These are phyloP conservation scores for Tolypocladium pustulatum DNA, from an alignment of 2,329 filamentous ascomycete species.

Conservation along the genomic window DNA sequence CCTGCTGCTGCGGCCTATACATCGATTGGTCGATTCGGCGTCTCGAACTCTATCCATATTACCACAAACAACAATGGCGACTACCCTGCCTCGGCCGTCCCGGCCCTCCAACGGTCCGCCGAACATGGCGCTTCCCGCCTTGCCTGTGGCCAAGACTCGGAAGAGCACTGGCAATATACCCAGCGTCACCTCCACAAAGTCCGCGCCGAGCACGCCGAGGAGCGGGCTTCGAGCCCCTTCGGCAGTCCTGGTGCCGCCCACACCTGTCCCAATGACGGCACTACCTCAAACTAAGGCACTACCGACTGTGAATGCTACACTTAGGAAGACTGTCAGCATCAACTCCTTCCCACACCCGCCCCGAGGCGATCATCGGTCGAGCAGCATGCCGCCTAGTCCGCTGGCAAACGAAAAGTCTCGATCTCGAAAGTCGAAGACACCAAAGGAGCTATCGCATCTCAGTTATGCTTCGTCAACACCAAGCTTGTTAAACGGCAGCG, in stretches of 20 bases:
- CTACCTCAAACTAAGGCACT: constrained; percentile 46
- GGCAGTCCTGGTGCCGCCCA: constrained; percentile 38
- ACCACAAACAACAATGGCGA: constrained; percentile 20
- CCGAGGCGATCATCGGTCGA: constrained; percentile 47
- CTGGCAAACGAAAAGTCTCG: constrained; percentile 41
- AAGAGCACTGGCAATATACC: constrained; percentile 48
- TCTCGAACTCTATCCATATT: neutral
- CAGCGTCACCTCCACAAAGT: constrained; percentile 24
- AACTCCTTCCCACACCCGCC: constrained; percentile 90
- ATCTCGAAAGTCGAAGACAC: constrained; percentile 43
- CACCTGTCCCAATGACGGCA: constrained; percentile 40
- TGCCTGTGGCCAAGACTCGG: constrained; percentile 63
- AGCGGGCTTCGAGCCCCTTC: constrained; percentile 51
- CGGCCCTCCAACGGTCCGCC: constrained; percentile 62
- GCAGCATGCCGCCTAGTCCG: constrained; percentile 53
- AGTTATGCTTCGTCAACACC: constrained; percentile 45
- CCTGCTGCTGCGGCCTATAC: neutral
- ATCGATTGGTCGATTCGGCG: neutral
- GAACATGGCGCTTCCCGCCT: constrained; percentile 58
- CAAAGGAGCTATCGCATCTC: constrained; percentile 40
- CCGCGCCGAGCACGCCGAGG: constrained; percentile 39
- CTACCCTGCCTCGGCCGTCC: constrained; percentile 55
- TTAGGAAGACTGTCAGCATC: constrained; percentile 86
- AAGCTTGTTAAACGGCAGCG: constrained; percentile 69
- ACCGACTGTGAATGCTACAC: constrained; percentile 45